A percentile compares a stretch with the other conserved stretches of the same genome.
phyloP scores from a whole-genome alignment of 2,329 filamentous ascomycete genomes.

The Chrysoporthe austroafricana region DNA sequence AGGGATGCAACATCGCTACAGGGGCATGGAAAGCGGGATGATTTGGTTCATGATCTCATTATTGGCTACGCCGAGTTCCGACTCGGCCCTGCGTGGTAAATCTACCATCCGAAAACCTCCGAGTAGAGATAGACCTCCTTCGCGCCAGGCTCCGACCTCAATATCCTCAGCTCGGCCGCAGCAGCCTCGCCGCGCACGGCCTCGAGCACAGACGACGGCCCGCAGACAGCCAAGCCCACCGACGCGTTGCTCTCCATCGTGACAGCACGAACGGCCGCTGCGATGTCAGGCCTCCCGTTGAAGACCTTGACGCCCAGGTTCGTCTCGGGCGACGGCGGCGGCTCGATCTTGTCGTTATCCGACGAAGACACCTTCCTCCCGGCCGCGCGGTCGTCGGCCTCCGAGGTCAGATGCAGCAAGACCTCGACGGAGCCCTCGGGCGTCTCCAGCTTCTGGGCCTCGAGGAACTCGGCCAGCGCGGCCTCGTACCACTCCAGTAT shows the following conservation, averaged over 20 bases:
- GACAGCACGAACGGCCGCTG: conserved; percentile 29
- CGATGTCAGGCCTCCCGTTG: conserved; percentile 33
- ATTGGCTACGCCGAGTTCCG: background rate
- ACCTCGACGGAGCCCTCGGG: conserved; percentile 31
- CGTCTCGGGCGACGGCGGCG: background rate
- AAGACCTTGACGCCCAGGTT: conserved; percentile 25
- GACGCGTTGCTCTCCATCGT: conserved; percentile 30
- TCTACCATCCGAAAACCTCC: conserved; percentile 32
- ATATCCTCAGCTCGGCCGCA: conserved; percentile 34
- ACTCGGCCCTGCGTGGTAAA: background rate
- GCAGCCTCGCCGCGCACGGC: conserved; percentile 35
- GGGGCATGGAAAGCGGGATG: background rate
- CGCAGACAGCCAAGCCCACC: conserved; percentile 36
- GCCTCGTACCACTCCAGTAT: conserved; percentile 18
- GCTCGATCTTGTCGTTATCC: background rate
- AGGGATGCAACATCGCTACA: background rate
- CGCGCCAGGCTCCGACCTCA: conserved; percentile 31
- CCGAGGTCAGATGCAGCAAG: conserved; percentile 33
- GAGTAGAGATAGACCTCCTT: conserved; percentile 37
- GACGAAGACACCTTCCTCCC: background rate
- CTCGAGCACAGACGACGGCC: conserved; percentile 33
- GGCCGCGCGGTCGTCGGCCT: conserved; percentile 14
- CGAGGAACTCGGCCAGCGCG: conserved; percentile 31
- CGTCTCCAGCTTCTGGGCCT: conserved; percentile 30
- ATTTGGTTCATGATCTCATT: background rate